These are phyloP conservation scores for Dendrobium catenatum DNA, from an alignment of 106 monocot species.

Conservation along the genomic window DNA sequence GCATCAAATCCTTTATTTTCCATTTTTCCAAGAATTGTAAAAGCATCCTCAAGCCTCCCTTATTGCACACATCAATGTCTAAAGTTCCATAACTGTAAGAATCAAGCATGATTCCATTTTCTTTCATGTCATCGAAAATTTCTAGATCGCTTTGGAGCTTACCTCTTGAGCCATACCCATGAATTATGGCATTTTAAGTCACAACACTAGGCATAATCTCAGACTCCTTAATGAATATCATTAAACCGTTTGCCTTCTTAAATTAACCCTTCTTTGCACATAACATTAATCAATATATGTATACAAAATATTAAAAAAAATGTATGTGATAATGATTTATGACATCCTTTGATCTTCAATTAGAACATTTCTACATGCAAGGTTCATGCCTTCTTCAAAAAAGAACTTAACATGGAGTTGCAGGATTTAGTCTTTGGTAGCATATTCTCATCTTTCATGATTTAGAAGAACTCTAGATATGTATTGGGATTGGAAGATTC, in stretches of 20 bases:
- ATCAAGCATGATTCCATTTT: constrained; percentile 47
- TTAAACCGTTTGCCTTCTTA: constrained; percentile 54
- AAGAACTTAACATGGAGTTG: background rate
- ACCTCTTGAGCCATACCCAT: constrained; percentile 41
- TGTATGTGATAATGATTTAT: constrained; percentile 55
- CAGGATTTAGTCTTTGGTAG: constrained; percentile 1
- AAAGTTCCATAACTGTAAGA: constrained; percentile 54
- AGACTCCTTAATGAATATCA: constrained; percentile 50
- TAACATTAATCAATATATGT: constrained; percentile 69
- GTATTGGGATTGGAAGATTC: background rate
- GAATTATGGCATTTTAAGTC: constrained; percentile 73
- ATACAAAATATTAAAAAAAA: too few species aligned
- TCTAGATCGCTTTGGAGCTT: constrained; percentile 34
- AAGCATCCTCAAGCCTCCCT: constrained; percentile 53
- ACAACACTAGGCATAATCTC: constrained; percentile 46
- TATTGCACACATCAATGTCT: constrained; percentile 44
- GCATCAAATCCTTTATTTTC: constrained; percentile 12
- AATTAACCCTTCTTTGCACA: constrained; percentile 60
- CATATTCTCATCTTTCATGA: background rate
- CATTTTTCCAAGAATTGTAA: constrained; percentile 49
- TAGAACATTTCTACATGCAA: constrained; percentile 78
- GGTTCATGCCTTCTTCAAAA: constrained; percentile 32
- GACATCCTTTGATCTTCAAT: constrained; percentile 22
- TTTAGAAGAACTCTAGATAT: background rate
- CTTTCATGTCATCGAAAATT: constrained; percentile 38